phyloP scores from a whole-genome alignment of 495 filamentous ascomycete species.

The Trichoderma orchidacearum region DNA sequence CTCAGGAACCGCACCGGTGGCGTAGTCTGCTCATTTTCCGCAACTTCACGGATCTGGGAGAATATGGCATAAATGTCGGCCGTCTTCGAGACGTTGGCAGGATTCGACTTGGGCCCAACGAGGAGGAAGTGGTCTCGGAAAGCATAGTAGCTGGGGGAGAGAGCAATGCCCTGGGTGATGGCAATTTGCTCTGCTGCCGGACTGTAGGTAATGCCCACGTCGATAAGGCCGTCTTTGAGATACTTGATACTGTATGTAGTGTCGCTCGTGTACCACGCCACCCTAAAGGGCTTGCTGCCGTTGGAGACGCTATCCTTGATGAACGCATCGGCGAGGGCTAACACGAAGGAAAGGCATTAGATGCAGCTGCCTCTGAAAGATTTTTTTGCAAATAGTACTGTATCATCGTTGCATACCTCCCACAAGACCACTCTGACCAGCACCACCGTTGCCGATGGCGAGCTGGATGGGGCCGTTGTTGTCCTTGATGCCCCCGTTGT shows the following conservation, averaged over 20 bases:
- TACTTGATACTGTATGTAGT: constrained; percentile 27
- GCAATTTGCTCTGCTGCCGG: constrained; percentile 24
- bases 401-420: too few relatives aligned
- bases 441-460: constrained; percentile 25
- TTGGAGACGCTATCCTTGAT: constrained; percentile 17
- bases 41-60: constrained; percentile 15
- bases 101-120: constrained; percentile 18
- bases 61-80: constrained; percentile 17
- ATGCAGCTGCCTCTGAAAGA: too few relatives aligned
- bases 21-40: constrained; percentile 9
- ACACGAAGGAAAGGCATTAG: not conserved
- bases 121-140: constrained; percentile 29
- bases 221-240: constrained; percentile 16
- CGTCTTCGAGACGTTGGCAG: constrained; percentile 9
- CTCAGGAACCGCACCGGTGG: constrained; percentile 21
- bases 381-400: too few relatives aligned
- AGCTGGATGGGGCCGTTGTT: constrained; percentile 8
- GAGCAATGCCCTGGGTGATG: constrained; percentile 16
- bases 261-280: constrained; percentile 28
- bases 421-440: constrained; percentile 24
- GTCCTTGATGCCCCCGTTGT: constrained; percentile 10
- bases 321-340: constrained; percentile 24
- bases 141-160: constrained; percentile 15
- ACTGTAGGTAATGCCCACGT: constrained; percentile 29
- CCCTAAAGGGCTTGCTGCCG: constrained; percentile 15